Evolutionary conservation across 2,329 filamentous ascomycete genomes (phyloP), one percentile per base, ranked within the genome.

Genomic region (Pochonia chlamydosporia): DNA sequence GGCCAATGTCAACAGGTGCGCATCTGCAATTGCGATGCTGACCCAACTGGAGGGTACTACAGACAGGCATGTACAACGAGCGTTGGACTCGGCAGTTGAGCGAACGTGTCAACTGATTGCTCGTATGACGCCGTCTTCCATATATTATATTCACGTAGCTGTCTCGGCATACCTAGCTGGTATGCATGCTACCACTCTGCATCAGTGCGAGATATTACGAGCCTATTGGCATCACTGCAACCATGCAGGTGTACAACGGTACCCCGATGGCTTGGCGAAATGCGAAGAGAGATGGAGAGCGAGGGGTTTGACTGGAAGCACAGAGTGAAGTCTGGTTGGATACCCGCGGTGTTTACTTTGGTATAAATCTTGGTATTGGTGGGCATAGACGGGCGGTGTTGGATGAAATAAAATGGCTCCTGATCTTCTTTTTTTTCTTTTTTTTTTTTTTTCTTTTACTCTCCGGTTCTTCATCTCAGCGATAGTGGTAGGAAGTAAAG

Each of bases 141-240:
- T 56, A 5, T 69, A 65, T 49, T 70, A 69, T 49, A 62, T 66
- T 26, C 67, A 71, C 46, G 54, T 71, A 52, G 68, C 66, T 2
- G 61, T 62, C 0, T 58, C 64, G 0, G 65, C 64, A 0, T 70
- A 66, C 40, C 47, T 71, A 3, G 62, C 64, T 1, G 66, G 62
- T 0, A 66, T 68, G 50, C 57, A 66, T 30, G 66, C 65, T 1
- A 63, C 52, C 5, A 59, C 57, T 0, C 26, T 23, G 0, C 46
- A 51, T 11, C 67, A 71, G 20, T 69, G 68, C 40, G 58, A 62
- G 4, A 51, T 60, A 3, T 55, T 71, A 13, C 57, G 65, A 6
- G 49, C 44, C 0, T 71, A 71, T 45, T 71, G 67, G 68, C 56
- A 51, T 16, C 64, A 65, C 35, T 71, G 67, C 48, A 60, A 57